These are phyloP conservation scores for Colletotrichum endophyticum DNA, from an alignment of 2,329 filamentous ascomycete genomes.

Conservation along the genomic window DNA sequence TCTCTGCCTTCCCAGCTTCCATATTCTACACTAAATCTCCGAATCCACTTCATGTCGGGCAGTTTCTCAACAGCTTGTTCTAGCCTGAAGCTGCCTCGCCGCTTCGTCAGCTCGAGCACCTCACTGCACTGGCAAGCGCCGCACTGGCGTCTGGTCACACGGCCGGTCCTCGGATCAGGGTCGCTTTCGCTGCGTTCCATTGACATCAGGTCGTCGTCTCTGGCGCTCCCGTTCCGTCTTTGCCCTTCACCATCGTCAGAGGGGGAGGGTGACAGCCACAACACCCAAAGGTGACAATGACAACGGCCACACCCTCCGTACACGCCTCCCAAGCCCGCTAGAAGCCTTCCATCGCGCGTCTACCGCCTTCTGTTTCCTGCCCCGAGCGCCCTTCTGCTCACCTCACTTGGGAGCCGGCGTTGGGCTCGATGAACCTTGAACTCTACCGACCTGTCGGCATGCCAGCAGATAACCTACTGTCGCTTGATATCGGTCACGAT, in stretches of 20 bases:
- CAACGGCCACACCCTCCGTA: neutral
- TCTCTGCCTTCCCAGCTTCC: neutral
- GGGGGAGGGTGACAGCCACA: neutral
- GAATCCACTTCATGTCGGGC: neutral
- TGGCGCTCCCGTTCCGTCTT: neutral
- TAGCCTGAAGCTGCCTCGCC: neutral
- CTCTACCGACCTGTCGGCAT: neutral
- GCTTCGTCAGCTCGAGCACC: neutral
- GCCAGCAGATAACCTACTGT: neutral
- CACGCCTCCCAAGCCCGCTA: constrained; percentile 8
- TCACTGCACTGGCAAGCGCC: neutral
- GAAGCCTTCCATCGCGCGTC: constrained; percentile 7
- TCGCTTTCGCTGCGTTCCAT: neutral
- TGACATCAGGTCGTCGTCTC: neutral
- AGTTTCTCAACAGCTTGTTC: neutral
- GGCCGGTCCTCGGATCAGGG: neutral
- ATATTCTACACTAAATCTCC: neutral
- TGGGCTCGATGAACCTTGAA: neutral
- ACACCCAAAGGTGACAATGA: neutral
- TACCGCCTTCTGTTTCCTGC: neutral
- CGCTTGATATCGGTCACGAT: neutral
- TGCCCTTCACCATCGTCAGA: neutral
- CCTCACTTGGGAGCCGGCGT: neutral
- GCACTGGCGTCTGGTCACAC: neutral
- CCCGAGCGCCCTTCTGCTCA: neutral